Evolutionary conservation across 768 basidiomycete genomes (phyloP), one percentile per base, ranked within the genome.

Genomic region (Suillus luteus): DNA sequence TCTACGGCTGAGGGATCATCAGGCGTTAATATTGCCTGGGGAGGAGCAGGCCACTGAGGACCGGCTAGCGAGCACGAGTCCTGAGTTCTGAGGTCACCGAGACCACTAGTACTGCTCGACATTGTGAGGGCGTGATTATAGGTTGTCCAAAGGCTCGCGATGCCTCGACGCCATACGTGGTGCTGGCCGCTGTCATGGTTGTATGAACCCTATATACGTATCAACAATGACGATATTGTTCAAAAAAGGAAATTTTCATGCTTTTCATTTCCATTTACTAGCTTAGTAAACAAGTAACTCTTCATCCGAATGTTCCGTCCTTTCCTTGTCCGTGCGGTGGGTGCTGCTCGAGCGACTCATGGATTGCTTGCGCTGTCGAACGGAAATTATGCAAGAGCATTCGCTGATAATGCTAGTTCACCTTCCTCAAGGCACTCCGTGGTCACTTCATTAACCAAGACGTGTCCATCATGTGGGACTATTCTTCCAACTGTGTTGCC

Each of bases 401-500:
- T 33, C 35, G 51, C 46, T 9, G 43, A 61, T 8, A 19, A 38
- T 19, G 33, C 55, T 12, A 24, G 40, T 8, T 54, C 59, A 11
- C 14, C 31, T 31, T 51, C 55, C 12, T n/a, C 37, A 11, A 60
- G 31, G 55, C 55, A 60, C 60, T 24, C 48, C 2, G 41, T 62
- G 7, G 64, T 54, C 52, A 59, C 66, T 17, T 52, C 58, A 44
- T 62, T 62, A 51, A 62, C 63, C 38, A 65, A 64, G 62, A 65
- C 43, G 41, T 95, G 93, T 70, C 85, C 89, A 10, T 83, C 81
- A 24, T 96, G 93, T 71, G 81, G 82, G 1, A 67, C 80, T 11
- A 78, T 79, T 8, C 78, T 95, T 7, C 82, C 87, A 5, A 86
- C 89, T 6, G 74, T 83, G 43, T 77, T 92, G 51, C 92, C 93